Percentiles rank a stretch among this genome's conserved stretches.
Conservation (phyloP, 129 eudicot species). For the Chrysanthemum makinoi region DNA sequence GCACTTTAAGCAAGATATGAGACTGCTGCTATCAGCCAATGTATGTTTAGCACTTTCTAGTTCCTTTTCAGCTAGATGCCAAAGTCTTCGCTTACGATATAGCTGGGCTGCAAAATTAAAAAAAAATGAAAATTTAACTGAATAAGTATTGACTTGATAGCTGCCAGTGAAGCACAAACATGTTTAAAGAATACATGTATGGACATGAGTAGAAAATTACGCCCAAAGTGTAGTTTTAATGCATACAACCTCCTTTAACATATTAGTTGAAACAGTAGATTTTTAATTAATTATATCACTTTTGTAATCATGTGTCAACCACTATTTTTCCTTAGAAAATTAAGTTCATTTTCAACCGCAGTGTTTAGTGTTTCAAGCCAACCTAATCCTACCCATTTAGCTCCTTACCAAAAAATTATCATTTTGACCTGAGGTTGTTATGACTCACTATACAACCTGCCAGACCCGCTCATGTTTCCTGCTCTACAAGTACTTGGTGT, state of each 20-base stretch:
- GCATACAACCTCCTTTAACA: background rate
- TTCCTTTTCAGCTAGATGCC: constrained; percentile 72
- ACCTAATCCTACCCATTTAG: background rate
- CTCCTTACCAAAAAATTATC: no score
- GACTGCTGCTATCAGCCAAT: constrained; percentile 37
- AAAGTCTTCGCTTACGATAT: constrained; percentile 54
- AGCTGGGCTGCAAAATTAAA: constrained; percentile 55
- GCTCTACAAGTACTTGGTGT: background rate
- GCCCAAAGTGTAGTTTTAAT: background rate
- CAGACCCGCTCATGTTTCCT: background rate
- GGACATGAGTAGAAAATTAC: constrained; percentile 4
- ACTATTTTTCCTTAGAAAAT: background rate
- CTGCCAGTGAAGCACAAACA: constrained; percentile 15
- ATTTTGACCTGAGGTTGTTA: background rate
- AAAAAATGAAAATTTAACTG: constrained; percentile 10
- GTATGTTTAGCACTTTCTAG: constrained; percentile 54
- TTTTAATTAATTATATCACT: background rate
- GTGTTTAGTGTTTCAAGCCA: background rate
- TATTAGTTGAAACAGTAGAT: background rate
- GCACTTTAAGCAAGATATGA: constrained; percentile 66
- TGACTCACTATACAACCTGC: background rate
- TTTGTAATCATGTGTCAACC: background rate
- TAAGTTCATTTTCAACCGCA: background rate
- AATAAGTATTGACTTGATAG: constrained; percentile 13
- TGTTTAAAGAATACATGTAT: constrained; percentile 5